phyloP scores from a whole-genome alignment of 441 rosid genomes.

The Melastoma candidum region DNA sequence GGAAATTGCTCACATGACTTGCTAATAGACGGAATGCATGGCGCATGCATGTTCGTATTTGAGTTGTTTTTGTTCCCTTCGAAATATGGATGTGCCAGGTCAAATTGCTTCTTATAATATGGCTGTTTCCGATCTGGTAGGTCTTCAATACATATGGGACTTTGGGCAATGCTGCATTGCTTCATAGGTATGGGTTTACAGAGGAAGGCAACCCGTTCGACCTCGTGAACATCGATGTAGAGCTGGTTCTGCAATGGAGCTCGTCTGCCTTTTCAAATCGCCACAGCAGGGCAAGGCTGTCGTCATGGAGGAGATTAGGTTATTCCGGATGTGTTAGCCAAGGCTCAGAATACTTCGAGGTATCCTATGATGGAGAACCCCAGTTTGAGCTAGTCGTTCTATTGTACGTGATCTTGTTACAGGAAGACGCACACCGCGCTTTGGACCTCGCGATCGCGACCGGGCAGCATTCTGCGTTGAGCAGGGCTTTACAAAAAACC shows the following conservation, averaged over 20 bases:
- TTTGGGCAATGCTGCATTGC: slow-evolving; percentile 85
- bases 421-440: slow-evolving; percentile 34
- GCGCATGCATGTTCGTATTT: no score
- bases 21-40: no score
- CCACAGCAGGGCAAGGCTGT: slow-evolving; percentile 50
- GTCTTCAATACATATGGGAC: slow-evolving; percentile 80
- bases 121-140: slow-evolving; percentile 20
- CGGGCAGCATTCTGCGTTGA: slow-evolving; percentile 13
- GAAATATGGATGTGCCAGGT: neutral
- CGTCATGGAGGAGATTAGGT: slow-evolving; percentile 61
- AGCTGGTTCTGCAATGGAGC: slow-evolving; percentile 61
- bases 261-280: slow-evolving; percentile 48
- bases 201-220: slow-evolving; percentile 58
- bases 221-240: slow-evolving; percentile 82
- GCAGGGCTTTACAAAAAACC: slow-evolving; percentile 27
- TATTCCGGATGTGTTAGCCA: slow-evolving; percentile 58
- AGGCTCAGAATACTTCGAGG: slow-evolving; percentile 69
- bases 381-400: slow-evolving; percentile 60
- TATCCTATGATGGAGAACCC: slow-evolving; percentile 61
- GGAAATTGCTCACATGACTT: no score
- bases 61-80: no score
- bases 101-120: neutral
- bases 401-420: slow-evolving; percentile 44
- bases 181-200: slow-evolving; percentile 88
- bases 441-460: slow-evolving; percentile 44